These are phyloP conservation scores for Phytophthora podocarpi DNA, from an alignment of 352 stramenopile species.

Conservation along the genomic window DNA sequence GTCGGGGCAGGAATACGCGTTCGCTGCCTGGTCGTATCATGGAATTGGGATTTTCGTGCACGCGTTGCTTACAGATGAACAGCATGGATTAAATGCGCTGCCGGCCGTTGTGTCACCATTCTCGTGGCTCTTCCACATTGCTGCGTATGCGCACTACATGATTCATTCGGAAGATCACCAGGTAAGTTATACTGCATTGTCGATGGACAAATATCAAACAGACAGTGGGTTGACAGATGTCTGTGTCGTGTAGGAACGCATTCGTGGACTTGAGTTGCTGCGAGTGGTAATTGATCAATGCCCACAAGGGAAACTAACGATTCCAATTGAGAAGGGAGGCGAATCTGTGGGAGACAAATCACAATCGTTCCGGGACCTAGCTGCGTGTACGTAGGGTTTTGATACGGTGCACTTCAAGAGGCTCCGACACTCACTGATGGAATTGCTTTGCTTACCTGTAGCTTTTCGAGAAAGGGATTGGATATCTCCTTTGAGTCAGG, in stretches of 20 bases:
- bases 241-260: slow-evolving; percentile 32
- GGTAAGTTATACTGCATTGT: slow-evolving; percentile 19
- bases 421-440: not conserved
- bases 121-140: slow-evolving; percentile 54
- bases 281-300: slow-evolving; percentile 16
- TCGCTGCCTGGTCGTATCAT: slow-evolving; percentile 60
- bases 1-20: slow-evolving; percentile 56
- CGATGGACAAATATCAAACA: not conserved
- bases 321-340: not conserved
- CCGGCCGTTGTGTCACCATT: slow-evolving; percentile 37
- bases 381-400: slow-evolving; percentile 12
- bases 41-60: slow-evolving; percentile 51
- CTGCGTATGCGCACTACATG: slow-evolving; percentile 45
- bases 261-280: slow-evolving; percentile 39
- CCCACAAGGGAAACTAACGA: slow-evolving; percentile 23
- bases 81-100: slow-evolving; percentile 13
- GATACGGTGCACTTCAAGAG: not conserved
- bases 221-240: not conserved
- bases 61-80: slow-evolving; percentile 30
- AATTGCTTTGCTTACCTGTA: slow-evolving; percentile 9
- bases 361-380: slow-evolving; percentile 26
- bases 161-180: slow-evolving; percentile 41
- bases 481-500: slow-evolving; percentile 61
- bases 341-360: not conserved
- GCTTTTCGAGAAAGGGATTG: slow-evolving; percentile 52